Base-by-base conservation (phyloP, 73 alveolate genomes). In the Paramecium sexaurelia region DNA sequence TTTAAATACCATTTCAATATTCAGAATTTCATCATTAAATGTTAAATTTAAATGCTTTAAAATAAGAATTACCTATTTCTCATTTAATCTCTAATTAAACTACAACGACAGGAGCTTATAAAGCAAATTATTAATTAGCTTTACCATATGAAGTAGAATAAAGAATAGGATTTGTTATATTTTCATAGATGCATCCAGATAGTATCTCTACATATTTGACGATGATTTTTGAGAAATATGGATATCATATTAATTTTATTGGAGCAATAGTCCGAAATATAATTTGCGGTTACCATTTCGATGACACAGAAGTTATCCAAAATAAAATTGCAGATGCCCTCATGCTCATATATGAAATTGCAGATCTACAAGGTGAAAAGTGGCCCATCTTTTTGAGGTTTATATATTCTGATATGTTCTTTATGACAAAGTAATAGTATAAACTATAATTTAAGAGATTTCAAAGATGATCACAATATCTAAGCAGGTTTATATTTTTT, bases 221-320 rank as follows among this genome's bases (percentile, higher is more conserved):
- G 0, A 33, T 71, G 86, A 19, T 71, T 7, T 71, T 71, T 37
- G 86, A 71, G 43, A 71, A 71, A 71, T 71, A 71, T 37, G 86
- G 86, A 71, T 71, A 71, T n/a, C 43, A 29, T 33, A 71, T 71
- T 33, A 19, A 71, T 35, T 71, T 71, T 11, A 71, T 71, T 13
- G 86, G 86, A 35, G 55, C 55, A 29, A 71, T 71, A 32, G 43
- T 71, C 22, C 32, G 86, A 36, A 35, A 71, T 37, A 35, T 71
- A 0, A 32, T 71, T 33, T 71, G 86, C 35, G 55, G 55, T 13
- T 35, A 35, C 17, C 35, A 29, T 15, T 71, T 35, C 8, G 86
- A 71, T 35, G 86, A 71, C 1, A 35, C 37, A 36, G 86, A 71
- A 35, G 26, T 37, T 5, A 36, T 32, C 6, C 33, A 71, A 29